Conservation (phyloP, 139 green algal genomes). For the Tetraselmis chui region DNA sequence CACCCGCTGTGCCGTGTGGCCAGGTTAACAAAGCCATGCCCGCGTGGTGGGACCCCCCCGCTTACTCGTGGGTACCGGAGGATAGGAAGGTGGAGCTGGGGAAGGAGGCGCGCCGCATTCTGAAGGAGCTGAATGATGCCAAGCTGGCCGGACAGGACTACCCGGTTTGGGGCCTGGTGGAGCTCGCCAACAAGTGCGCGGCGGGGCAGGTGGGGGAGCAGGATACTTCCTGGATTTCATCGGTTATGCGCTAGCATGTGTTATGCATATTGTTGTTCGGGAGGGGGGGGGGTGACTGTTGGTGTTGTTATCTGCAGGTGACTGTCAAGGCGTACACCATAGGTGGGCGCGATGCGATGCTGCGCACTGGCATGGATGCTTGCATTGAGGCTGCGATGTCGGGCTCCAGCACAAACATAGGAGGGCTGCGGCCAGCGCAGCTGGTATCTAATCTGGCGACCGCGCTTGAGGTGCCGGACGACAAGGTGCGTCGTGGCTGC, state of each 20-base stretch:
- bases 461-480: neutral
- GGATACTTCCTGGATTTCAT: too few species aligned
- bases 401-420: neutral
- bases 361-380: constrained; percentile 28
- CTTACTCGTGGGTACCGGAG: neutral
- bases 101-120: constrained; percentile 17
- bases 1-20: too few species aligned
- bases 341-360: constrained; percentile 32
- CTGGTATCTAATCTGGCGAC: neutral
- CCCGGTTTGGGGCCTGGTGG: constrained; percentile 23
- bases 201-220: constrained; percentile 18
- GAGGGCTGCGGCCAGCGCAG: neutral
- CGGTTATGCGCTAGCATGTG: too few species aligned
- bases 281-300: too few species aligned
- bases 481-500: neutral
- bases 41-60: constrained; percentile 24
- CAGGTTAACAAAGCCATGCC: neutral
- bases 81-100: constrained; percentile 16
- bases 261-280: too few species aligned
- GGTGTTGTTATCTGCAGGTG: too few species aligned
- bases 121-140: constrained; percentile 31
- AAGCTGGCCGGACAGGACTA: constrained; percentile 42
- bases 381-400: constrained; percentile 13
- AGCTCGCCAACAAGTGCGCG: constrained; percentile 24
- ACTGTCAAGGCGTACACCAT: constrained; percentile 25